Evolutionary conservation across 1,284 basidiomycete species (phyloP).

Genomic region (Coniophora puteana): DNA sequence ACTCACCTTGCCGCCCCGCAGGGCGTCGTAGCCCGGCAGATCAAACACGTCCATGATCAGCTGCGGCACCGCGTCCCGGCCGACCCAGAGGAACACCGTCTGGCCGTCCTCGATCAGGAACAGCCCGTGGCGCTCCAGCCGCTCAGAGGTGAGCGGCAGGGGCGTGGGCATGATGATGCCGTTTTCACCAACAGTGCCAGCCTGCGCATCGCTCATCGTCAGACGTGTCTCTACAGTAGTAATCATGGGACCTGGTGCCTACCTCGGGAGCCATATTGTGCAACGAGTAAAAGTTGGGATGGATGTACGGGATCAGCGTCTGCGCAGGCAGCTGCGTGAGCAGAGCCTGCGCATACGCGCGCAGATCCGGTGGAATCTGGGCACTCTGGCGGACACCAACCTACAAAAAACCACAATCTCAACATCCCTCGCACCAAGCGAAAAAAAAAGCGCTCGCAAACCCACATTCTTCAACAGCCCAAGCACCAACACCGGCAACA

Average conservation of each 20-base stretch:
- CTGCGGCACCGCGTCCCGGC: conserved; percentile 94
- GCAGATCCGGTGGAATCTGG: conserved; percentile 93
- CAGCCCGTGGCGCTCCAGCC: conserved; percentile 92
- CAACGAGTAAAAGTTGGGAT: conserved; percentile 93
- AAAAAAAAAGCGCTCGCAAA: conserved; percentile 11
- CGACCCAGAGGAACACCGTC: conserved; percentile 97
- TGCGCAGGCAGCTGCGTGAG: conserved; percentile 92
- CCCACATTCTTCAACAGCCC: conserved; percentile 92
- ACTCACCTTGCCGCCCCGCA: conserved; percentile 88
- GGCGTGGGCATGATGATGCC: conserved; percentile 83
- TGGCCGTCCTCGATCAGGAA: conserved; percentile 98
- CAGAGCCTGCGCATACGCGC: conserved; percentile 93
- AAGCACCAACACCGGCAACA: conserved; percentile 87
- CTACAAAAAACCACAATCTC: conserved; percentile 36
- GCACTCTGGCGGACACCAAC: conserved; percentile 93
- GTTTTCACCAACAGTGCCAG: conserved; percentile 76
- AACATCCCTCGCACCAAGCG: conserved; percentile 2
- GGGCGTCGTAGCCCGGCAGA: conserved; percentile 81
- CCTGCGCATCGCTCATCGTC: conserved; percentile 36
- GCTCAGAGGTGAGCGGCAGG: conserved; percentile 91
- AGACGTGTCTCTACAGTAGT: too few relatives aligned
- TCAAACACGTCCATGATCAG: conserved; percentile 94
- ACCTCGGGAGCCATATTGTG: conserved; percentile 97
- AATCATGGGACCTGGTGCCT: conserved; percentile 21
- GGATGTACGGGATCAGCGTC: conserved; percentile 89